Percentiles rank a stretch among this genome's conserved stretches.
Evolutionary conservation across 306 rosid species (phyloP).

Genomic region (Fragaria nilgerrensis): DNA sequence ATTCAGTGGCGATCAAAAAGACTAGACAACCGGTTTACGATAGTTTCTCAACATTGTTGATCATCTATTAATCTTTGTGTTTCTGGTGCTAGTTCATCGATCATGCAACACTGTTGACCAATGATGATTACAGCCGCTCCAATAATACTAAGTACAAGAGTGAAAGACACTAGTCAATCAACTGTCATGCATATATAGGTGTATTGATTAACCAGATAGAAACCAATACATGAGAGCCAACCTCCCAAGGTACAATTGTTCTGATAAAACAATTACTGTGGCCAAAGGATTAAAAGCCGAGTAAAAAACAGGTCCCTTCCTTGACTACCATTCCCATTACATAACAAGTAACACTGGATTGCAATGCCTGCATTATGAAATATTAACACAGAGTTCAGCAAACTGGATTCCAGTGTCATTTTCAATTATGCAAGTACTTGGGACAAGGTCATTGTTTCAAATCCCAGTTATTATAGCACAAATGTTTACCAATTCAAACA

Average conservation of each 20-base stretch:
- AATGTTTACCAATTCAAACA: not conserved
- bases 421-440: not conserved
- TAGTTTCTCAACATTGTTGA: not conserved
- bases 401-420: not conserved
- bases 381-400: not conserved
- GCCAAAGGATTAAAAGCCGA: conserved; percentile 40
- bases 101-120: conserved; percentile 12
- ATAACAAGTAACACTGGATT: conserved; percentile 33
- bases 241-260: conserved; percentile 42
- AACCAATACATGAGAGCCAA: conserved; percentile 1
- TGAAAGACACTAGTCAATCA: not conserved
- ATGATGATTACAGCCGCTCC: conserved; percentile 31
- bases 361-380: conserved; percentile 28
- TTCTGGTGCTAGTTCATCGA: not conserved
- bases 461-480: not conserved
- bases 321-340: conserved; percentile 34
- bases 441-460: not conserved
- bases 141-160: conserved; percentile 17
- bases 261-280: conserved; percentile 35
- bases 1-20: not conserved
- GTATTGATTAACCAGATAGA: not conserved
- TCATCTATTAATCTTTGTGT: not conserved
- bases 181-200: not conserved
- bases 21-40: not conserved
- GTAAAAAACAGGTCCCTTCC: conserved; percentile 45